These are phyloP conservation scores for Oxyria digyna DNA, from an alignment of 148 eudicot species.

Conservation along the genomic window DNA sequence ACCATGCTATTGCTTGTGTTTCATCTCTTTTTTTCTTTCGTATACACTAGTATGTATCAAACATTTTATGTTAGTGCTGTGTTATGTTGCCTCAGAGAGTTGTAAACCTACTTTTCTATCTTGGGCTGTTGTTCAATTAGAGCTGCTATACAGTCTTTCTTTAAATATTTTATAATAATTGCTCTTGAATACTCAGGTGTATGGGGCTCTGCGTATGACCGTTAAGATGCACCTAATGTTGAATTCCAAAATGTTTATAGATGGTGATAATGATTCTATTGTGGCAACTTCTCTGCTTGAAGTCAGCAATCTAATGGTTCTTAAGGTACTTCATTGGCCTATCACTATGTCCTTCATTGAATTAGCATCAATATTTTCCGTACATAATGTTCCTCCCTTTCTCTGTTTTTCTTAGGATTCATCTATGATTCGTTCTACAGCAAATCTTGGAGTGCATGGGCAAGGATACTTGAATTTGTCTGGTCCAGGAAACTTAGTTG, in stretches of 20 bases:
- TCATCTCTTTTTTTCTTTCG: not conserved
- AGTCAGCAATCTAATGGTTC: constrained; percentile 88
- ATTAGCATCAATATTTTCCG: not conserved
- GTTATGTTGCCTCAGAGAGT: not conserved
- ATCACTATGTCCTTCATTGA: not conserved
- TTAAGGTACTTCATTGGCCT: constrained; percentile 42
- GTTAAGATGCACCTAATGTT: constrained; percentile 93
- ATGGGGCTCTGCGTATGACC: constrained; percentile 90
- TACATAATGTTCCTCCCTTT: constrained; percentile 1
- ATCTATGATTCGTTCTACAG: constrained; percentile 75
- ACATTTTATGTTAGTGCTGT: not conserved
- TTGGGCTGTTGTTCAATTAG: not conserved
- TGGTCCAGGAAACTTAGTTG: constrained; percentile 87
- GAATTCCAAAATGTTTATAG: constrained; percentile 72
- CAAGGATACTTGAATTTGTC: constrained; percentile 85
- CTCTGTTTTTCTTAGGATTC: constrained; percentile 35
- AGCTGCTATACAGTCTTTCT: not conserved
- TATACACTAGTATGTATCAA: no score
- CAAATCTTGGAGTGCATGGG: constrained; percentile 92
- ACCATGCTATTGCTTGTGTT: not conserved
- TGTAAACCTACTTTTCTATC: not conserved
- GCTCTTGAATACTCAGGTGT: constrained; percentile 35
- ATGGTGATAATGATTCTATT: constrained; percentile 60
- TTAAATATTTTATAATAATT: not conserved
- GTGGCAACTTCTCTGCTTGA: constrained; percentile 87